Evolutionary conservation across 2,329 filamentous ascomycete genomes (phyloP), one percentile per base, ranked within the genome.

Genomic region (Ophiobolus disseminans): DNA sequence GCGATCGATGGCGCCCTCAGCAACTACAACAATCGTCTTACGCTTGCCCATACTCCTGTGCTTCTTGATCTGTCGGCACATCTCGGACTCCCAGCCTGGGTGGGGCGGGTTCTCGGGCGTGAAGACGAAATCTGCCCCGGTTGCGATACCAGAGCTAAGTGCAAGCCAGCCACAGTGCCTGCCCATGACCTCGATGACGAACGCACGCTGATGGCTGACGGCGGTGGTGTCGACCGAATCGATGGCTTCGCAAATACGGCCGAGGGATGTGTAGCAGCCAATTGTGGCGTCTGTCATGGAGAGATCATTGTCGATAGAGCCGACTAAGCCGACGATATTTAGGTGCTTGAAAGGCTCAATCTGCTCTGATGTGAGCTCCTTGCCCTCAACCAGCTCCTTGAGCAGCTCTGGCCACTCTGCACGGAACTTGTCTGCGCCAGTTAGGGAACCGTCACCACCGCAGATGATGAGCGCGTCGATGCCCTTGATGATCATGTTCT

Each of bases 301-400:
- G 76, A 99, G 88, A 70, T 99, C 94, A 71, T 99, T 99, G 81
- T 99, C 94, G 69, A 99, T 99, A 44, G 91, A 96, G 48, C 94
- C 94, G 21, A 99, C 94, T 41, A 97, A 80, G 38, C 94, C 94
- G 44, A 97, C 93, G 60, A 99, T 96, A 76, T 97, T 99, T 68
- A 99, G 83, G 62, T 95, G 86, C 66, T 83, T 82, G 80, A 91
- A 96, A 2, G 89, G 88, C 36, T 85, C 80, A 50, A 90, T 77
- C 70, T 96, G 87, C 47, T 87, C 83, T 34, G 78, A 66, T 5
- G 84, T 87, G 63, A 97, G 80, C 66, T 93, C 82, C 43, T 86
- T 86, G 2, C 76, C 89, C 40, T 83, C 70, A 26, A 97, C 88
- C 53, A 99, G 83, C 78, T 99, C 94, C 42, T 90, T 80, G 50